A percentile compares a stretch with the other conserved stretches of the same genome.
phyloP scores from a whole-genome alignment of 768 basidiomycete species.

The Termitomyces sp. region DNA sequence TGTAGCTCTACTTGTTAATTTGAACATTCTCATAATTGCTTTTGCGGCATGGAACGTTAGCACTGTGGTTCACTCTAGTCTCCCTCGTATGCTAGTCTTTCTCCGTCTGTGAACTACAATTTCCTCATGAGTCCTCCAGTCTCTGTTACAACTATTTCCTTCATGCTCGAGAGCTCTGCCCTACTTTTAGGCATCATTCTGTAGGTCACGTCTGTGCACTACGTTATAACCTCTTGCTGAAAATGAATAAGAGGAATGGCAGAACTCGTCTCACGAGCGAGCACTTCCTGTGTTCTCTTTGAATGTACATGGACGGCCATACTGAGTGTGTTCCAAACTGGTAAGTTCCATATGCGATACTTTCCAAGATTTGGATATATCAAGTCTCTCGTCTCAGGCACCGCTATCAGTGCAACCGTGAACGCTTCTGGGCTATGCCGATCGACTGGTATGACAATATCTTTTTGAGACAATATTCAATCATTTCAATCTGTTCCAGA shows the following conservation, averaged over 20 bases:
- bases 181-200: slow-evolving; percentile 26
- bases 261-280: slow-evolving; percentile 29
- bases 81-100: slow-evolving; percentile 25
- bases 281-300: slow-evolving; percentile 35
- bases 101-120: background rate
- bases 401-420: slow-evolving; percentile 41
- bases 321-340: slow-evolving; percentile 43
- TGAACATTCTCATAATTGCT: slow-evolving; percentile 45
- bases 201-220: slow-evolving; percentile 20
- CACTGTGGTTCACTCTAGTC: slow-evolving; percentile 25
- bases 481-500: slow-evolving; percentile 19
- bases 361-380: background rate
- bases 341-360: slow-evolving; percentile 24
- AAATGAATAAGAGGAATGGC: slow-evolving; percentile 25
- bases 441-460: slow-evolving; percentile 23
- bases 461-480: background rate
- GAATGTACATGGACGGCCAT: slow-evolving; percentile 55
- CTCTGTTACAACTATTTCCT: slow-evolving; percentile 41
- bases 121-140: slow-evolving; percentile 21
- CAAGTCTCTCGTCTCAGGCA: slow-evolving; percentile 26
- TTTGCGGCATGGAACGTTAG: slow-evolving; percentile 57
- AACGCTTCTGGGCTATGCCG: slow-evolving; percentile 30
- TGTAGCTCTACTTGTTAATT: slow-evolving; percentile 41
- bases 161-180: slow-evolving; percentile 40
- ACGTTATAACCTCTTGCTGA: background rate